Evolutionary conservation across 257 asterid genomes (phyloP), one percentile per base, ranked within the genome.

Genomic region (Plantago elongata): DNA sequence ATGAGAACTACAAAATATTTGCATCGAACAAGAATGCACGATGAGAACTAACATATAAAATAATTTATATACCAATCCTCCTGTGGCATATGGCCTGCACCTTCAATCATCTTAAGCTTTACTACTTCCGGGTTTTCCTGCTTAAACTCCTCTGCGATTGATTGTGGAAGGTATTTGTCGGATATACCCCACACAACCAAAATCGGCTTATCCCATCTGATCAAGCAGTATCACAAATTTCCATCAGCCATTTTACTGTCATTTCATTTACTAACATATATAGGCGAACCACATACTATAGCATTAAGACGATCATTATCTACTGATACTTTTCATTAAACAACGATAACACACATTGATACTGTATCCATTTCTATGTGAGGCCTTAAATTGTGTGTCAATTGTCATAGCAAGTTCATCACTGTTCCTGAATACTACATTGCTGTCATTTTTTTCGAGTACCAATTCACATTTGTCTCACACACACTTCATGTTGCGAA

Each of bases 11-110:
- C 11, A 42, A 7, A 0, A 6, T 34, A 34, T 34, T 3, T 34
- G 40, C 7, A 34, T 34, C 12, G 51, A 46, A 6, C 11, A 45
- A 3, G 9, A 45, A 6, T 47, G 15, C 12, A 73, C 55, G 57
- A 38, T 43, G 18, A 62, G 46, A 13, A 47, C 27, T 45, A 30
- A 62, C 1, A 49, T 29, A 57, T 3, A n/a, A 56, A 29, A 45
- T 16, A 18, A 54, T 52, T 9, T 0, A 13, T 4, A 57, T 92
- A 92, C 99, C 97, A 92, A 77, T 92, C 99, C 77, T 89, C 99
- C 72, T 89, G 96, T 3, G 99, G 99, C 96, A 92, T 92, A 70
- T 92, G 99, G 45, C 99, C 97, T 13, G 99, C 99, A 16, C 99
- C 99, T 83, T 92, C 99, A 62, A 92, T 79, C 81, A 89, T 62